These are phyloP conservation scores for Cordyceps fumosorosea DNA, from an alignment of 2,329 filamentous ascomycete genomes.

Conservation along the genomic window DNA sequence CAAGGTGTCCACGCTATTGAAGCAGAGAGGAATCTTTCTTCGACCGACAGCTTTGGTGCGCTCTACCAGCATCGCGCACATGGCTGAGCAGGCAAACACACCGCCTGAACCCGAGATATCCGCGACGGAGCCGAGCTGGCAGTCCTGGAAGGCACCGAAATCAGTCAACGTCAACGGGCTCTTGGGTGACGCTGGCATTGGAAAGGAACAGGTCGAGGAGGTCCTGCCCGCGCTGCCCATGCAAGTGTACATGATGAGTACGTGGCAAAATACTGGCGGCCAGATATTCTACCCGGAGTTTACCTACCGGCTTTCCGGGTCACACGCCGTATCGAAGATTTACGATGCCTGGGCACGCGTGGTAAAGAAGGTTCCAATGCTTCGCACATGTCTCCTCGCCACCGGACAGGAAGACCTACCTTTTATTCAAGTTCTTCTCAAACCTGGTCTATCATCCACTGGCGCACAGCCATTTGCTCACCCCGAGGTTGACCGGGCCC, in stretches of 20 bases:
- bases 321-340: conserved; percentile 35
- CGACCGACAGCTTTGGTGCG: conserved; percentile 66
- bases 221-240: conserved; percentile 67
- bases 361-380: conserved; percentile 49
- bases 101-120: background rate
- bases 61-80: conserved; percentile 57
- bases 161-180: conserved; percentile 33
- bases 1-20: conserved; percentile 68
- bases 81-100: conserved; percentile 37
- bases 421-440: conserved; percentile 57
- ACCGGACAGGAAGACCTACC: conserved; percentile 41
- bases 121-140: background rate
- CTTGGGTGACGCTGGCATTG: conserved; percentile 34
- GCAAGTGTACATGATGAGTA: conserved; percentile 73
- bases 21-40: conserved; percentile 54
- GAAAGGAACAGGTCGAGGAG: conserved; percentile 40
- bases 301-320: conserved; percentile 44
- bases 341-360: conserved; percentile 56
- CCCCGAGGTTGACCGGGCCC: conserved; percentile 12
- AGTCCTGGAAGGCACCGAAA: conserved; percentile 25
- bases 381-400: conserved; percentile 61
- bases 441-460: background rate
- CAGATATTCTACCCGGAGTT: conserved; percentile 70
- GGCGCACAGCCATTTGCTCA: conserved; percentile 20
- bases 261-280: conserved; percentile 64